Evolutionary conservation across 108 stramenopile species (phyloP), one percentile per base, ranked within the genome.

Genomic region (Fragilariopsis cylindrus): DNA sequence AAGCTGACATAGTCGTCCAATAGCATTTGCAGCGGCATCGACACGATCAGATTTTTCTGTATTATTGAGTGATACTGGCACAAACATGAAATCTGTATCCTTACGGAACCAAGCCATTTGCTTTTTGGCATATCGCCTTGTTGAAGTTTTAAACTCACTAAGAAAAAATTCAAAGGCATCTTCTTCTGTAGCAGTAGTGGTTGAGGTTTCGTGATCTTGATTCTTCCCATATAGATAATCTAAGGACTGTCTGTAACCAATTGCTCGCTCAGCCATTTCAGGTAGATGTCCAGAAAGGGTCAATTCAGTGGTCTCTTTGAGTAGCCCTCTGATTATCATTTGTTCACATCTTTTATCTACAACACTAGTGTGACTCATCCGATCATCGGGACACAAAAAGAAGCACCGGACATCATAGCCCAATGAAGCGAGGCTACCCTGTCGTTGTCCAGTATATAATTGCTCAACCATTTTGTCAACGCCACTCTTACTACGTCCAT

Each of bases 21-120:
- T 90, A 0, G 60, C 44, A 39, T 71, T 69, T 16, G 91, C 75
- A 46, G 88, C 79, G 11, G 63, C 73, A 41, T 73, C 70, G 3
- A 68, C 78, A 18, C 94, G 81, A 48, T 71, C 77, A 8, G 65
- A 56, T 60, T 91, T 86, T 13, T 69, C 52, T 5, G 47, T 30
- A 4, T 75, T 56, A 4, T 75, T 56, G 58, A 92, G 70, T 6
- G 76, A 40, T 7, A 95, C 89, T 2, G 94, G 92, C 56, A 95
- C 80, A 81, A 97, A 94, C 41, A 86, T 73, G 74, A 95, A 93
- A 15, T 90, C 82, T 41, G 80, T 64, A 68, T 94, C 88, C 57
- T 91, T 84, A 64, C 94, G 90, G 77, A 92, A 97, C 98, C 98
- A 98, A 72, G 94, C 85, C 92, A 97, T 93, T 81, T 98, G 98